phyloP scores from a whole-genome alignment of 176 grass and related monocot genomes.

The Carex cristatella region DNA sequence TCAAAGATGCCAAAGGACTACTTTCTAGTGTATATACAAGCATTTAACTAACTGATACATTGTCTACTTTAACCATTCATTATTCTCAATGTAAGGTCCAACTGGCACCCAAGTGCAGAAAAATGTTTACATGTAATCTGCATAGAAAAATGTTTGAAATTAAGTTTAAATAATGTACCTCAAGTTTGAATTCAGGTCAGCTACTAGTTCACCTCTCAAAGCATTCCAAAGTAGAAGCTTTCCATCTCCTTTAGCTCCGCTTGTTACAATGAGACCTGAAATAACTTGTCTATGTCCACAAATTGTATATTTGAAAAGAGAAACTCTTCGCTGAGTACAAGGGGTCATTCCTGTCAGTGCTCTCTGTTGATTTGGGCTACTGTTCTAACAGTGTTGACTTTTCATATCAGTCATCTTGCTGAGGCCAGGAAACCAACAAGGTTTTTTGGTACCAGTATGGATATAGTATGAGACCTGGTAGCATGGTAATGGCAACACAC shows the following conservation, averaged over 20 bases:
- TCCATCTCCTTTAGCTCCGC: constrained; percentile 84
- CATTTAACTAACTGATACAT: background rate
- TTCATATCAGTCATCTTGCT: background rate
- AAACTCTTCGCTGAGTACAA: background rate
- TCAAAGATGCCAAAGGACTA: background rate
- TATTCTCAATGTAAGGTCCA: background rate
- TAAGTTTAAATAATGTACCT: constrained; percentile 44
- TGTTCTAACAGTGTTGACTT: background rate
- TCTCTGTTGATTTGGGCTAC: background rate
- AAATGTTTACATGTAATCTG: background rate
- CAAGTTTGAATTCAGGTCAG: constrained; percentile 81
- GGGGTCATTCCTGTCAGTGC: background rate
- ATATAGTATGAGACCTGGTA: background rate
- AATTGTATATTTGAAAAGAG: constrained; percentile 2
- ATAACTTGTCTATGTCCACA: constrained; percentile 15
- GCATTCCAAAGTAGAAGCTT: constrained; percentile 98
- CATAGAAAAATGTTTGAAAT: background rate
- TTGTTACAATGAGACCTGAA: constrained; percentile 93
- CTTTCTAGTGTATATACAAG: background rate
- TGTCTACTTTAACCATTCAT: background rate
- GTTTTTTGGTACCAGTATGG: background rate
- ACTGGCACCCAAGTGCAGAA: background rate
- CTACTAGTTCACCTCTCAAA: constrained; percentile 89
- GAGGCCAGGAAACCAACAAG: background rate
- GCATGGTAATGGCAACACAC: background rate